phyloP scores from a whole-genome alignment of 208 protist species.

The Porcisia deanei region DNA sequence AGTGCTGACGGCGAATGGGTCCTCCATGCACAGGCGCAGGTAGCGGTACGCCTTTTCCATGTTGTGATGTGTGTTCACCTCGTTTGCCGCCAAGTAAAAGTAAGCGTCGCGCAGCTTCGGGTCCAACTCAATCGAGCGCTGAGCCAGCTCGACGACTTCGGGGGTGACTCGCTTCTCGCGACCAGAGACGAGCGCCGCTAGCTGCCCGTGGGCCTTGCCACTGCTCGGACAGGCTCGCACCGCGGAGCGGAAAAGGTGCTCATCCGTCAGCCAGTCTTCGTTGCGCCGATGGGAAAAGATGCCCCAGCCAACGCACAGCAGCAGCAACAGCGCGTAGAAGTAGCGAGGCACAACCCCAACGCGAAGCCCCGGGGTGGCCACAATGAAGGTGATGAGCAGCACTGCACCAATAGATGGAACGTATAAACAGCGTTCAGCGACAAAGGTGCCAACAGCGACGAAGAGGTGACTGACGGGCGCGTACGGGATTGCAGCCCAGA shows the following conservation, averaged over 20 bases:
- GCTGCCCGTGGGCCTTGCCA: constrained; percentile 43
- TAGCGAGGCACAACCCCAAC: constrained; percentile 7
- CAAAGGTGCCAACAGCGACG: constrained; percentile 78
- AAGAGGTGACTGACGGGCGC: constrained; percentile 86
- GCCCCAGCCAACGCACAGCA: constrained; percentile 39
- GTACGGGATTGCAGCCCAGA: constrained; percentile 79
- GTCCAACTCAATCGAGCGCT: constrained; percentile 39
- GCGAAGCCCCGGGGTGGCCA: constrained; percentile 19
- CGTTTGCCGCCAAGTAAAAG: constrained; percentile 47
- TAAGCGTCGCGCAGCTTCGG: constrained; percentile 35
- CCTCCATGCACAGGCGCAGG: constrained; percentile 37
- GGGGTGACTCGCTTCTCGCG: constrained; percentile 19
- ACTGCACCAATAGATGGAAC: constrained; percentile 45
- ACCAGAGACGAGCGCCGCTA: constrained; percentile 26
- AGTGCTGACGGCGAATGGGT: constrained; percentile 27
- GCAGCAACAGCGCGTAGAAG: constrained; percentile 26
- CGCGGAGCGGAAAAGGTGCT: constrained; percentile 47
- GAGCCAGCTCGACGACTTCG: constrained; percentile 32
- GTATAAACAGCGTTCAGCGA: constrained; percentile 90
- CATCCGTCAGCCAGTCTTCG: constrained; percentile 46
- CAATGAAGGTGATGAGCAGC: constrained; percentile 29
- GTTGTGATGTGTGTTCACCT: constrained; percentile 32
- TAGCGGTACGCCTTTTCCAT: constrained; percentile 26
- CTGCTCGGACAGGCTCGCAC: constrained; percentile 51
- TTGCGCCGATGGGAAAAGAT: constrained; percentile 41